A percentile compares a stretch with the other conserved stretches of the same genome.
phyloP scores from a whole-genome alignment of 768 basidiomycete genomes.

The Mycena latifolia region DNA sequence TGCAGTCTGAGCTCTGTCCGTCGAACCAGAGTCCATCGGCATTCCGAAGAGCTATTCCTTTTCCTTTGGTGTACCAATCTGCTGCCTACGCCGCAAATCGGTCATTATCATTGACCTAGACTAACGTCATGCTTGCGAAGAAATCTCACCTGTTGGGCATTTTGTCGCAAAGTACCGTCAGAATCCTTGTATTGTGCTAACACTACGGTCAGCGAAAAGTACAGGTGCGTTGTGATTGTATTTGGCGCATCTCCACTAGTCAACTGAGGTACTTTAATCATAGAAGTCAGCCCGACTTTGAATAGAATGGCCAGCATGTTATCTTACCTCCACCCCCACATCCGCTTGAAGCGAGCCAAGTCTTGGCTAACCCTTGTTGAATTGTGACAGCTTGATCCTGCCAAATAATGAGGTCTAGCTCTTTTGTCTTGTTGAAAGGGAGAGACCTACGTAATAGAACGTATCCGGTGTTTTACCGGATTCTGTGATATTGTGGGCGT shows the following conservation, averaged over 20 bases:
- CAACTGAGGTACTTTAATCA: constrained; percentile 16
- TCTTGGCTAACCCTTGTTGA: constrained; percentile 7
- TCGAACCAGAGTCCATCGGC: constrained; percentile 17
- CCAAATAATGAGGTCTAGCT: background rate
- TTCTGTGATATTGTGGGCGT: background rate
- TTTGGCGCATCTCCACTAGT: constrained; percentile 3
- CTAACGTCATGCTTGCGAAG: background rate
- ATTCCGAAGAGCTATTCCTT: constrained; percentile 9
- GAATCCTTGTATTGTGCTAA: constrained; percentile 7
- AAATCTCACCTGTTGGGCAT: constrained; percentile 1
- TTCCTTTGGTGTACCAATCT: constrained; percentile 14
- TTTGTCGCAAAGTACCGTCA: background rate
- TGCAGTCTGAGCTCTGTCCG: constrained; percentile 4
- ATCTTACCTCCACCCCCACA: constrained; percentile 10
- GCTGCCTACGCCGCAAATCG: constrained; percentile 3
- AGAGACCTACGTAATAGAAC: constrained; percentile 18
- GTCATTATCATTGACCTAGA: background rate
- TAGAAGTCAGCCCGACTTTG: background rate
- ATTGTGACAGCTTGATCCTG: constrained; percentile 12
- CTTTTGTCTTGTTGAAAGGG: constrained; percentile 10
- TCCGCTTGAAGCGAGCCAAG: constrained; percentile 7
- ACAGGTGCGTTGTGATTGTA: constrained; percentile 24
- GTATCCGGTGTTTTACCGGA: background rate
- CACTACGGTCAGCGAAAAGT: constrained; percentile 17
- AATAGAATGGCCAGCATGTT: background rate